These are phyloP conservation scores for Evernia prunastri DNA, from an alignment of 495 filamentous ascomycete genomes.

Conservation along the genomic window DNA sequence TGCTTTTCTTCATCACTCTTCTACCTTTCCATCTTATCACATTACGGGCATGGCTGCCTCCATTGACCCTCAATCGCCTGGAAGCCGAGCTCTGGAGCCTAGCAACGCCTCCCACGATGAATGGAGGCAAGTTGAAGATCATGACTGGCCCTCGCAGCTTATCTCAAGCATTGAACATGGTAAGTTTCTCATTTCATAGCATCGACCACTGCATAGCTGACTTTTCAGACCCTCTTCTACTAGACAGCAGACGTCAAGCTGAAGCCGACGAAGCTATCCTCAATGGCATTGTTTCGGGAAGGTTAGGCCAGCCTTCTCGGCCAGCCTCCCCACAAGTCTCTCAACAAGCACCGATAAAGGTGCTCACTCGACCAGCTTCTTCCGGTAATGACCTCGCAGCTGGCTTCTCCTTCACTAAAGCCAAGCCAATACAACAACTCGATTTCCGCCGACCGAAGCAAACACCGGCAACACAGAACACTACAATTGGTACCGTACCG, in stretches of 20 bases:
- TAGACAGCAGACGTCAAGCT: not conserved
- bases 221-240: not conserved
- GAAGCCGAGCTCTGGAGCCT: not conserved
- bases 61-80: not conserved
- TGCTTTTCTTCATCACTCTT: too few relatives aligned
- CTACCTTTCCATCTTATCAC: not conserved
- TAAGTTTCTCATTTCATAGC: not conserved
- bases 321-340: not conserved
- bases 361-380: slow-evolving; percentile 16
- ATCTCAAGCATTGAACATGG: slow-evolving; percentile 6
- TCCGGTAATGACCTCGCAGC: slow-evolving; percentile 13
- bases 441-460: slow-evolving; percentile 13
- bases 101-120: not conserved
- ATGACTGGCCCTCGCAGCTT: slow-evolving; percentile 4
- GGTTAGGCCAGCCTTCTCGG: not conserved
- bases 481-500: not conserved
- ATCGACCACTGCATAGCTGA: not conserved
- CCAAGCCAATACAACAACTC: not conserved
- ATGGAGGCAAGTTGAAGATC: slow-evolving; percentile 1
- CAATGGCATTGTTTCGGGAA: not conserved
- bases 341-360: slow-evolving; percentile 8
- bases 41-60: not conserved
- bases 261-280: not conserved
- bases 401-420: slow-evolving; percentile 16
- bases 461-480: not conserved